phyloP scores from a whole-genome alignment of 2,329 filamentous ascomycete genomes.

The Diaporthe vexans region DNA sequence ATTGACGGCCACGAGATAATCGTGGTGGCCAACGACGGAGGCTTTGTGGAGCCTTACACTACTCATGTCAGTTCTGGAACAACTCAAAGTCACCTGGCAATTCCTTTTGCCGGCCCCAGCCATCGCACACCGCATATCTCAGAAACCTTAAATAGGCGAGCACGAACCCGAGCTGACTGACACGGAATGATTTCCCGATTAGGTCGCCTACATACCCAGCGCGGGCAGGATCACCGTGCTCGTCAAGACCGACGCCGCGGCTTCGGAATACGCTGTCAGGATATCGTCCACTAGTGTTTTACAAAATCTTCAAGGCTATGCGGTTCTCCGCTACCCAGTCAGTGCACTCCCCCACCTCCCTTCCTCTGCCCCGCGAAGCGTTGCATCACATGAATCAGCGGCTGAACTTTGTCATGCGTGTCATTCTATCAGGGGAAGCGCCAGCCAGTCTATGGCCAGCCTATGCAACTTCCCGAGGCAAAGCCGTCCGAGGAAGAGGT shows the following conservation, averaged over 20 bases:
- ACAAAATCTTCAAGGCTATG: slow-evolving; percentile 46
- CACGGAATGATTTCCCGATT: neutral
- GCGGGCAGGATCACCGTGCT: slow-evolving; percentile 44
- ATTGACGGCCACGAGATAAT: slow-evolving; percentile 46
- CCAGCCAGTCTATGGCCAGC: slow-evolving; percentile 41
- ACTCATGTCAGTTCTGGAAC: slow-evolving; percentile 13
- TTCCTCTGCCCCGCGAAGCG: neutral
- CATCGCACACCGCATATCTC: neutral
- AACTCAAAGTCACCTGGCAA: neutral
- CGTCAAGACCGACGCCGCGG: slow-evolving; percentile 42
- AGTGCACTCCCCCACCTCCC: neutral
- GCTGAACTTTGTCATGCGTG: neutral
- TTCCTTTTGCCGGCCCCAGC: neutral
- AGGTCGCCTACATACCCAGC: slow-evolving; percentile 43
- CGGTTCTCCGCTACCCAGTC: slow-evolving; percentile 43
- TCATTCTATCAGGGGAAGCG: slow-evolving; percentile 9
- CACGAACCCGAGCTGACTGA: neutral
- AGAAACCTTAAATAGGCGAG: neutral
- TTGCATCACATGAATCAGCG: neutral
- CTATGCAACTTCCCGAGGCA: slow-evolving; percentile 42
- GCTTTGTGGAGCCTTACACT: slow-evolving; percentile 43
- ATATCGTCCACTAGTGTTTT: slow-evolving; percentile 45
- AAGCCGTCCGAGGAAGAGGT: slow-evolving; percentile 20
- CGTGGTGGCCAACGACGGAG: slow-evolving; percentile 46
- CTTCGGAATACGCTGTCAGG: slow-evolving; percentile 45